Conservation (phyloP, 148 eudicot species). For the Rhododendron williamsianum region DNA sequence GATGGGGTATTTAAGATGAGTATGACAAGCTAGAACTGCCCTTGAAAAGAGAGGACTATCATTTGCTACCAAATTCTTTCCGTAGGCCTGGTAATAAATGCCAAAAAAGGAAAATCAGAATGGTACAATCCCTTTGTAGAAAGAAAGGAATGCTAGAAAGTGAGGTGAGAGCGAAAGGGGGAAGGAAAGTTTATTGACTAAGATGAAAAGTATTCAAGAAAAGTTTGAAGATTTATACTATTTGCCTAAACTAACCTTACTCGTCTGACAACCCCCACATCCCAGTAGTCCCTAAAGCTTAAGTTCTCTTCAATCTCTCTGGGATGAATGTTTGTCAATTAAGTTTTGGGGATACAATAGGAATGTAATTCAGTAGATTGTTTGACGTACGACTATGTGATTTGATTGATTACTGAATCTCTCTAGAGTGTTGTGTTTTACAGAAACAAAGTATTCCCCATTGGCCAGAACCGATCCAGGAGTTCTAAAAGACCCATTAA, state of each 20-base stretch:
- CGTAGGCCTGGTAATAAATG: not conserved
- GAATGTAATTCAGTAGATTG: not conserved
- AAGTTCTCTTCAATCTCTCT: not conserved
- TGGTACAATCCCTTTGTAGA: not conserved
- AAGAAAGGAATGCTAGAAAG: not conserved
- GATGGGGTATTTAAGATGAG: not conserved
- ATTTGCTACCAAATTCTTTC: not conserved
- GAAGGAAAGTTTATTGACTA: not conserved
- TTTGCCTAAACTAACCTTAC: too few species aligned
- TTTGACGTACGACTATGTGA: not conserved
- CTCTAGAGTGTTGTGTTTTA: not conserved
- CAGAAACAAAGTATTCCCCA: slow-evolving; percentile 72
- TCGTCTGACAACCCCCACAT: too few species aligned
- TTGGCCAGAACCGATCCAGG: slow-evolving; percentile 46
- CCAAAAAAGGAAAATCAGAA: not conserved
- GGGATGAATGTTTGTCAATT: not conserved
- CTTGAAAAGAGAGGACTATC: not conserved
- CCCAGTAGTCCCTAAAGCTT: too few species aligned
- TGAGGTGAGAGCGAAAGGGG: not conserved
- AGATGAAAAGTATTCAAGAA: not conserved
- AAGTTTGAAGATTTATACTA: not conserved
- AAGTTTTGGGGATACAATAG: not conserved
- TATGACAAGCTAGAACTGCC: not conserved
- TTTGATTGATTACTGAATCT: not conserved
- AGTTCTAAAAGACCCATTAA: slow-evolving; percentile 22